Evolutionary conservation across 1,284 basidiomycete genomes (phyloP).

Genomic region (Volvariella surrecta): DNA sequence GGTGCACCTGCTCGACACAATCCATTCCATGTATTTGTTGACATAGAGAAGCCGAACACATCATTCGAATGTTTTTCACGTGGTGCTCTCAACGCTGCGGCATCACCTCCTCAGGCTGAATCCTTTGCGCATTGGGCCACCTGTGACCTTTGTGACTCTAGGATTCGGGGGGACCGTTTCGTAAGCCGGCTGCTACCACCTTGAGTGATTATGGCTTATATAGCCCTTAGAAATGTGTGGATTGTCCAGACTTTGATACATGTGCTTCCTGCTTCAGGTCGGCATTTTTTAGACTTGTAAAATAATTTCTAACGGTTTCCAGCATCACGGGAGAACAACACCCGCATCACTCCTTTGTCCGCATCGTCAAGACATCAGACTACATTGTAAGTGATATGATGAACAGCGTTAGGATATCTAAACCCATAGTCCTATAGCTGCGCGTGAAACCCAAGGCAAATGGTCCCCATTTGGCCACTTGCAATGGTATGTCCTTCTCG

Average conservation of each 20-base stretch:
- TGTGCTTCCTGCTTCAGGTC: conserved; percentile 66
- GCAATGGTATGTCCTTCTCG: conserved; percentile 30
- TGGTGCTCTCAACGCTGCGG: too few relatives aligned
- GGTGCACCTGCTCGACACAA: conserved; percentile 41
- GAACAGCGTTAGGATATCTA: not conserved
- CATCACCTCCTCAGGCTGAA: conserved; percentile 25
- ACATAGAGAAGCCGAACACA: conserved; percentile 49
- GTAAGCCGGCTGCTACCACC: conserved; percentile 31
- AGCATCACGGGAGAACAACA: conserved; percentile 68
- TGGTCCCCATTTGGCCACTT: conserved; percentile 43
- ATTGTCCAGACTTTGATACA: conserved; percentile 72
- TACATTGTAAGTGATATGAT: conserved; percentile 36
- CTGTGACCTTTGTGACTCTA: conserved; percentile 71
- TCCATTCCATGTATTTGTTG: conserved; percentile 61
- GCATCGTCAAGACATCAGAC: conserved; percentile 47
- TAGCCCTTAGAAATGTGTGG: conserved; percentile 51
- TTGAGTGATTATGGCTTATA: conserved; percentile 2
- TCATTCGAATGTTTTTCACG: conserved; percentile 17
- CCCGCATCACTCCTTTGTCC: conserved; percentile 72
- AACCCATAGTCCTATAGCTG: conserved; percentile 13
- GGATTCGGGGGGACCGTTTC: conserved; percentile 59
- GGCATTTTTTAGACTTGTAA: conserved; percentile 9
- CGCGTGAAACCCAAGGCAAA: conserved; percentile 9
- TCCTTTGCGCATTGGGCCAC: conserved; percentile 45
- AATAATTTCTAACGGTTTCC: conserved; percentile 4